These are phyloP conservation scores for Candida ovalis DNA, from an alignment of 805 yeast genomes.

Conservation along the genomic window DNA sequence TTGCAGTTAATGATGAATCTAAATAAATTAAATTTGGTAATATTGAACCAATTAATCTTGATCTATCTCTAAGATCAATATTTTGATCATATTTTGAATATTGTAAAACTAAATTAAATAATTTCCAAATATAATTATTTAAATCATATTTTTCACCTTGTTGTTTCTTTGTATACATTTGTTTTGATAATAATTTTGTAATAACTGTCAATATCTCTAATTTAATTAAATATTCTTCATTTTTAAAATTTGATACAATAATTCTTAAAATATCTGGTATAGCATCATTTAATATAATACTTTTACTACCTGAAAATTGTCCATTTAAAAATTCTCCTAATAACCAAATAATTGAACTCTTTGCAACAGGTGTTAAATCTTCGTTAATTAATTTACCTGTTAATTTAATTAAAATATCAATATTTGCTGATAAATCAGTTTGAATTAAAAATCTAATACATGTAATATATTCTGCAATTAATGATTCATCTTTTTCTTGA, in stretches of 20 bases:
- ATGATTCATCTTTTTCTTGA: constrained; percentile 21
- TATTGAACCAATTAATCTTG: constrained; percentile 66
- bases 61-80: constrained; percentile 79
- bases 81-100: constrained; percentile 70
- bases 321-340: constrained; percentile 69
- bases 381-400: constrained; percentile 24
- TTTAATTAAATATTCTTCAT: constrained; percentile 56
- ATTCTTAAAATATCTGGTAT: constrained; percentile 76
- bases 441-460: constrained; percentile 73
- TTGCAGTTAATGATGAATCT: constrained; percentile 24
- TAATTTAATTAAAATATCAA: constrained; percentile 52
- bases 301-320: constrained; percentile 11
- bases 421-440: constrained; percentile 49
- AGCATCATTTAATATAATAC: constrained; percentile 30
- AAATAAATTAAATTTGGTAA: constrained; percentile 41
- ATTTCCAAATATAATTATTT: constrained; percentile 37
- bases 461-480: constrained; percentile 64
- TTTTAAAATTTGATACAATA: constrained; percentile 48
- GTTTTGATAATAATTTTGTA: constrained; percentile 63
- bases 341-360: constrained; percentile 85
- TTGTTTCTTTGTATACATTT: constrained; percentile 40
- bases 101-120: constrained; percentile 60
- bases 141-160: constrained; percentile 29
- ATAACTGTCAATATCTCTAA: constrained; percentile 69
- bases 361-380: constrained; percentile 40